These are phyloP conservation scores for Cladosporium colombiae DNA, from an alignment of 2,329 filamentous ascomycete genomes.

Conservation along the genomic window DNA sequence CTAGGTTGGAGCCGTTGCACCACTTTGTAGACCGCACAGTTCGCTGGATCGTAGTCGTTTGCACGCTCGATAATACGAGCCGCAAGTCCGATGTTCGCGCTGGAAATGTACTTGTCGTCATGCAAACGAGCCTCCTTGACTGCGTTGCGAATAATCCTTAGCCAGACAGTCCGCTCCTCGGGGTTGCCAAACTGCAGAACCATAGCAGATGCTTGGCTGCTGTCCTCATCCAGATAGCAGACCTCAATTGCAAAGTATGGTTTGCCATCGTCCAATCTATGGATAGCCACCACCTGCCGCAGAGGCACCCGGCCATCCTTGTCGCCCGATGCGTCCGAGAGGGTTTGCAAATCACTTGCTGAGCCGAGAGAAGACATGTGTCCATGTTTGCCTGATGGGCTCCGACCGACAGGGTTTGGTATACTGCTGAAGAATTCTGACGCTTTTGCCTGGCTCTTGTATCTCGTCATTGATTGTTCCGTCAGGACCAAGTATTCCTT, in stretches of 20 bases:
- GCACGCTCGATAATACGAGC: constrained; percentile 64
- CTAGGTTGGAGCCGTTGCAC: constrained; percentile 60
- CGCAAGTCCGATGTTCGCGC: constrained; percentile 62
- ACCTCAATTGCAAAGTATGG: constrained; percentile 68
- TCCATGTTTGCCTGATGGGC: constrained; percentile 55
- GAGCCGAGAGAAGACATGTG: constrained; percentile 61
- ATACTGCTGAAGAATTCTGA: constrained; percentile 60
- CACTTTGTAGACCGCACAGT: constrained; percentile 69
- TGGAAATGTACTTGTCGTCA: constrained; percentile 56
- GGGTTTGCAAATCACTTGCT: constrained; percentile 60
- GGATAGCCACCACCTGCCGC: constrained; percentile 67
- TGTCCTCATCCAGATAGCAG: constrained; percentile 67
- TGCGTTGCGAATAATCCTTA: constrained; percentile 61
- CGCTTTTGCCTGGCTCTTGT: constrained; percentile 67
- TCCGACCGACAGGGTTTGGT: constrained; percentile 41
- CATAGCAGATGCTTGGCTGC: constrained; percentile 61
- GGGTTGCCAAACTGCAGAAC: constrained; percentile 65
- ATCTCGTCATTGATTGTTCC: constrained; percentile 66
- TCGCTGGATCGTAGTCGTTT: constrained; percentile 66
- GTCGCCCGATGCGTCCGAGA: constrained; percentile 53
- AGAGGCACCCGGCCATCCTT: constrained; percentile 61
- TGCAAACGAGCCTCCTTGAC: constrained; percentile 57
- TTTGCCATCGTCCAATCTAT: constrained; percentile 66
- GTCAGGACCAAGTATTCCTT: constrained; percentile 72
- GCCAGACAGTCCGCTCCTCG: constrained; percentile 66